These are phyloP conservation scores for Talaromyces rugulosus DNA, from an alignment of 2,329 filamentous ascomycete species.

Conservation along the genomic window DNA sequence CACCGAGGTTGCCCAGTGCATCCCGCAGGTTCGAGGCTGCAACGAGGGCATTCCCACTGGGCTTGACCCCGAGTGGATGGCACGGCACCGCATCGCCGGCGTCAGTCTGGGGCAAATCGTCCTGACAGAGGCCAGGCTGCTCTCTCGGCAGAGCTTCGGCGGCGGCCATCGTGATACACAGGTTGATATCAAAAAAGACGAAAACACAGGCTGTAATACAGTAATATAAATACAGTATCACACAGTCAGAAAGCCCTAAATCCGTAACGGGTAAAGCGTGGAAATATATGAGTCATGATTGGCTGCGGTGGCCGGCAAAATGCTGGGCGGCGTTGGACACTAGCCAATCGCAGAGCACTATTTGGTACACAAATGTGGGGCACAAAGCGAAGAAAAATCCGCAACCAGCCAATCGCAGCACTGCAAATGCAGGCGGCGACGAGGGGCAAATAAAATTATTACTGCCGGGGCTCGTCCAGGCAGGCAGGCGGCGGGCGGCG, in stretches of 20 bases:
- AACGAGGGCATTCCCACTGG: conserved; percentile 76
- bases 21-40: conserved; percentile 62
- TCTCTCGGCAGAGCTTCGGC: conserved; percentile 1
- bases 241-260: background rate
- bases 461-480: background rate
- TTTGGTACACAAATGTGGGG: background rate
- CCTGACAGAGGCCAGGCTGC: background rate
- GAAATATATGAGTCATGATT: background rate
- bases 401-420: background rate
- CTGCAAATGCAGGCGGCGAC: background rate
- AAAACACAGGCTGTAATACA: background rate
- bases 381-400: background rate
- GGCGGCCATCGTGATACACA: conserved; percentile 4
- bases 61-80: conserved; percentile 81
- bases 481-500: conserved; percentile 4
- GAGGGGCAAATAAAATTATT: background rate
- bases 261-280: background rate
- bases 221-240: background rate
- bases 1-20: conserved; percentile 61
- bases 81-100: conserved; percentile 56
- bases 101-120: conserved; percentile 9
- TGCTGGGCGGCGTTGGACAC: background rate
- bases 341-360: background rate
- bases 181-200: background rate
- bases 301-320: background rate